Base-by-base conservation (phyloP, 73 alveolate species). In the Paramecium pentaurelia region DNA sequence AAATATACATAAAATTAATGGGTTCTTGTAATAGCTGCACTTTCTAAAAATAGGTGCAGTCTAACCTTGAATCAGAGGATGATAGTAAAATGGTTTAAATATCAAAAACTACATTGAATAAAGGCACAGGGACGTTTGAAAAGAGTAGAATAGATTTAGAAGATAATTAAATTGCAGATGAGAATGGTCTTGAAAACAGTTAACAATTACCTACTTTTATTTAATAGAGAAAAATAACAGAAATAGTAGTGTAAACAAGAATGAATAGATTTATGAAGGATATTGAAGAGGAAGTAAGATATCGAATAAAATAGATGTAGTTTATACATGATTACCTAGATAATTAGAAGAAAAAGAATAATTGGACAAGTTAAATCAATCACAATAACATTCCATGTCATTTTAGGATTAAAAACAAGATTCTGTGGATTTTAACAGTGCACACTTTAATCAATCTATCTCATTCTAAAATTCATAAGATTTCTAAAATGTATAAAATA, bases 291-390 rank as follows among this genome's bases (percentile, higher is more conserved):
- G 84, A 64, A 34, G 84, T 64, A 32, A 64, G 47, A 64, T 64
- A 64, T 34, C 84, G 84, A 64, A 64, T 64, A 64, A 64, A 28
- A 64, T 64, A 64, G 47, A 64, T 64, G 84, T 64, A 54, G 70
- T 54, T 54, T 54, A 54, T 54, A 64, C 84, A 64, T 32, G 47
- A 28, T 32, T 64, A 64, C 42, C 84, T 32, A 64, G 84, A 64
- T 64, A 64, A 34, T 64, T 25, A 64, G 84, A 64, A 64, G 84
- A 64, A 64, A 32, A 64, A 34, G 84, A 64, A 64, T 32, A 64
- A 2, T 3, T 25, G 27, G 40, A 30, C n/a, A 60, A 10, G 10
- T 27, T 60, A 22, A 30, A 22, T 27, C 34, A 60, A 60, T 30
- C 8, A 49, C 28, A n/a, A 49, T 49, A 49, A 49, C 40, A 60